A percentile compares a stretch with the other conserved stretches of the same genome.
phyloP scores from a whole-genome alignment of 2,329 filamentous ascomycete genomes.

The Pyrenochaeta sp. region DNA sequence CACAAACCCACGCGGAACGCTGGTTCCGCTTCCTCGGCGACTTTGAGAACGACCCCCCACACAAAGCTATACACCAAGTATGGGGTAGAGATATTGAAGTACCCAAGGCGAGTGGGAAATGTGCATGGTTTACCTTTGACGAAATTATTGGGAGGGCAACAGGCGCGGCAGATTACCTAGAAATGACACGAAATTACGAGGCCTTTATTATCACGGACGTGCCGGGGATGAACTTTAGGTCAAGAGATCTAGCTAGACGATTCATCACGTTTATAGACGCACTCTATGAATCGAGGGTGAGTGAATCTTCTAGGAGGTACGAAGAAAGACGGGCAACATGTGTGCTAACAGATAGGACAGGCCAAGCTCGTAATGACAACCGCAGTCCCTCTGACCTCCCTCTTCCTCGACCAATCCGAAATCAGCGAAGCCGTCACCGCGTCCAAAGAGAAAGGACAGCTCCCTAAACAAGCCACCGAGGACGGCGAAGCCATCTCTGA shows the following conservation, averaged over 20 bases:
- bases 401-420: constrained; percentile 77
- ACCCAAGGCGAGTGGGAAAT: constrained; percentile 84
- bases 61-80: constrained; percentile 80
- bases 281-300: constrained; percentile 78
- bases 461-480: constrained; percentile 49
- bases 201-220: constrained; percentile 92
- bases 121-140: constrained; percentile 90
- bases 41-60: constrained; percentile 76
- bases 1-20: constrained; percentile 82
- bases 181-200: constrained; percentile 88
- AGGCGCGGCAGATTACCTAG: constrained; percentile 93
- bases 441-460: constrained; percentile 49
- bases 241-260: constrained; percentile 85
- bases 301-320: constrained; percentile 20
- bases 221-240: constrained; percentile 86
- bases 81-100: constrained; percentile 94
- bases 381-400: constrained; percentile 81
- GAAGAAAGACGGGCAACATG: neutral
- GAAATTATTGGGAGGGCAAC: constrained; percentile 90
- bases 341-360: constrained; percentile 51
- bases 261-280: constrained; percentile 99
- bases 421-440: constrained; percentile 56
- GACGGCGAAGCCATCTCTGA: constrained; percentile 65
- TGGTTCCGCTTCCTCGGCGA: constrained; percentile 97
- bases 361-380: constrained; percentile 96